Percentiles rank a stretch among this genome's conserved stretches.
Conservation (phyloP, 352 stramenopile genomes). For the Paralagenidium karlingii region DNA sequence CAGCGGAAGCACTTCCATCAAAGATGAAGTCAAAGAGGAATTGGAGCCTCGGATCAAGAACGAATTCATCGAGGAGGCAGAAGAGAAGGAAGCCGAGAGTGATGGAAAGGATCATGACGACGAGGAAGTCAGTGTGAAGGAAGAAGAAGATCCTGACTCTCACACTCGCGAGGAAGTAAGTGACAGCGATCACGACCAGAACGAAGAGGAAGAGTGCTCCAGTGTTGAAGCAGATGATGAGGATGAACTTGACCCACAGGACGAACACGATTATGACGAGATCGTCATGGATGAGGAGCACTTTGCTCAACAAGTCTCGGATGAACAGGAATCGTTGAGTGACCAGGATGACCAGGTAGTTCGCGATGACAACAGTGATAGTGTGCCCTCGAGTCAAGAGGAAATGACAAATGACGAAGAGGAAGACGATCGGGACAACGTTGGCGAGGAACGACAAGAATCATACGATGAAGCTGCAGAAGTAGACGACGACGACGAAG, state of each 20-base stretch:
- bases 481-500: background rate
- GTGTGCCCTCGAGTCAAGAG: too few species aligned
- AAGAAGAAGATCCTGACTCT: conserved; percentile 4
- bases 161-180: conserved; percentile 4
- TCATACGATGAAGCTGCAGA: background rate
- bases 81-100: conserved; percentile 13
- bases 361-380: too few species aligned
- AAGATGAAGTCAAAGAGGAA: background rate
- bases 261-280: too few species aligned
- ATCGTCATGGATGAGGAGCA: too few species aligned
- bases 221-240: conserved; percentile 1
- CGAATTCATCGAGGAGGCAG: conserved; percentile 1
- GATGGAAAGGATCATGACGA: conserved; percentile 18
- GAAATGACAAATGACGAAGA: too few species aligned
- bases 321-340: too few species aligned
- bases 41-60: background rate
- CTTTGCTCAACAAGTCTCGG: too few species aligned
- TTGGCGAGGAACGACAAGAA: background rate
- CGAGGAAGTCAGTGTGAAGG: conserved; percentile 11
- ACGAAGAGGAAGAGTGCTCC: conserved; percentile 8
- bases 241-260: too few species aligned
- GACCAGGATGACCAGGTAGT: too few species aligned
- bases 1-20: too few species aligned
- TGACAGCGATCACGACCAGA: conserved; percentile 3
- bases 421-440: too few species aligned